These are phyloP conservation scores for Kurtzmaniella fragi DNA, from an alignment of 805 yeast species.

Conservation along the genomic window DNA sequence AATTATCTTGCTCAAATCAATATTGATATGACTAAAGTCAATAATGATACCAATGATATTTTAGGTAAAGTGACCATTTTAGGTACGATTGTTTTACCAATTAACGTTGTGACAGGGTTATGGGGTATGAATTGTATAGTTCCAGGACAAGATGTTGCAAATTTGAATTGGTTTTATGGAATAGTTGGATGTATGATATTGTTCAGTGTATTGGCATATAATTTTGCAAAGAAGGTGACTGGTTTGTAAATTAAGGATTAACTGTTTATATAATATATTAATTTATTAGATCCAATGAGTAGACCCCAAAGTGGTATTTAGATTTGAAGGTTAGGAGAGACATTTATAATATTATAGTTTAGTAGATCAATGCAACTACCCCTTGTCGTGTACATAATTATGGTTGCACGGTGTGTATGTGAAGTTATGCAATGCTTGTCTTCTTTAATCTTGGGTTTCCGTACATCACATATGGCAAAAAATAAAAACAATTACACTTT, in stretches of 20 bases:
- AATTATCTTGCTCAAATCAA: conserved; percentile 95
- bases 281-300: too few species aligned
- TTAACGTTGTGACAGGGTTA: conserved; percentile 91
- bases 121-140: conserved; percentile 99
- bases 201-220: conserved; percentile 33
- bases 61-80: conserved; percentile 87
- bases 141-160: conserved; percentile 71
- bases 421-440: neutral
- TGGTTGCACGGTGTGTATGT: too few species aligned
- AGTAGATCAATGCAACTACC: too few species aligned
- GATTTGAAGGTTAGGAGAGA: too few species aligned
- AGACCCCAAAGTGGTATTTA: too few species aligned
- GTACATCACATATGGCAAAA: neutral
- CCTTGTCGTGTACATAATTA: too few species aligned
- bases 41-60: conserved; percentile 95
- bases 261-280: neutral
- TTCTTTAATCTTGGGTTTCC: neutral
- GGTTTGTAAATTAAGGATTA: conserved; percentile 21
- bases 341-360: too few species aligned
- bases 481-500: neutral
- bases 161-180: conserved; percentile 38
- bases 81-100: conserved; percentile 93
- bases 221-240: conserved; percentile 35
- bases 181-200: conserved; percentile 29
- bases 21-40: conserved; percentile 95